Percentiles rank a stretch among this genome's conserved stretches.
Evolutionary conservation across 2,329 filamentous ascomycete genomes (phyloP).

Genomic region (Fusarium staphyleae): DNA sequence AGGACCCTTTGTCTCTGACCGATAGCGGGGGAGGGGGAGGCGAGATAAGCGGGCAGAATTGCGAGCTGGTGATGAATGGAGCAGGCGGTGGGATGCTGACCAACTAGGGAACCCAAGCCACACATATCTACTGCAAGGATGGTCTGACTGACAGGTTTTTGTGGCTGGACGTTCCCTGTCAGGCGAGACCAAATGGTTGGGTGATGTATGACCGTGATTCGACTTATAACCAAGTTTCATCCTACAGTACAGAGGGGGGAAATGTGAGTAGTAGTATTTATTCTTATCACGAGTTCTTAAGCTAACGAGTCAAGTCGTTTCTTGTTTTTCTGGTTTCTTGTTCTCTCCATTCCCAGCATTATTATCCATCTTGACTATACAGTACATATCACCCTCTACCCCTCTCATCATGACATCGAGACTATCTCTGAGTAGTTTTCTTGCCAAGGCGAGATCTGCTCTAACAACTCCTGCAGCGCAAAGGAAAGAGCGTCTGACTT

Average conservation of each 20-base stretch:
- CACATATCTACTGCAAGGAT: slow-evolving; percentile 7
- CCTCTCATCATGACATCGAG: slow-evolving; percentile 41
- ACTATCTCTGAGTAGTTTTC: slow-evolving; percentile 57
- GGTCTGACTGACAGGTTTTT: slow-evolving; percentile 18
- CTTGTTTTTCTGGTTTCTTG: neutral
- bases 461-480: slow-evolving; percentile 55
- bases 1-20: neutral
- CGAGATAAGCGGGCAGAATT: slow-evolving; percentile 32
- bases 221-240: slow-evolving; percentile 28
- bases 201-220: slow-evolving; percentile 16
- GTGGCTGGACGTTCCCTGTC: slow-evolving; percentile 27
- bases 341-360: neutral
- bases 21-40: slow-evolving; percentile 28
- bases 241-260: slow-evolving; percentile 4
- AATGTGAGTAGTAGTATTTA: slow-evolving; percentile 11
- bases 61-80: neutral
- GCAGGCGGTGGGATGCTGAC: slow-evolving; percentile 23
- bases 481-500: slow-evolving; percentile 58
- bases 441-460: slow-evolving; percentile 57
- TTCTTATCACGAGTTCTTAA: neutral
- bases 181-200: slow-evolving; percentile 1
- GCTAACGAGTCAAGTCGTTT: neutral
- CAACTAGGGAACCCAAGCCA: neutral
- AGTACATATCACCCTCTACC: neutral
- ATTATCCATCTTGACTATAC: too few relatives aligned